Evolutionary conservation across 352 stramenopile species (phyloP), one percentile per base, ranked within the genome.

Genomic region (Phytophthora tentaculata): DNA sequence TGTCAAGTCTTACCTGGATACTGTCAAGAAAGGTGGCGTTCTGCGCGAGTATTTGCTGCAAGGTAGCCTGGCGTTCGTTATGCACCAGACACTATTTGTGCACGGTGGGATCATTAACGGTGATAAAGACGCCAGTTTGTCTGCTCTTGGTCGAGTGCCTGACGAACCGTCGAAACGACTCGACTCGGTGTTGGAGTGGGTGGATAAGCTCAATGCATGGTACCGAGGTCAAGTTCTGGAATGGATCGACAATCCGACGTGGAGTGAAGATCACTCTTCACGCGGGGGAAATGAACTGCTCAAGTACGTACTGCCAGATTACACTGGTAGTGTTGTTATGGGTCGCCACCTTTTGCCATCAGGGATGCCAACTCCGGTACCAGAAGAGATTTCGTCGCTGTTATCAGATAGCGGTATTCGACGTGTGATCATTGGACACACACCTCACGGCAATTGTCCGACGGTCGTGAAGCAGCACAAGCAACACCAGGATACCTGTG

Each of bases 71-170:
- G 92, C 87, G 35, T 94, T 88, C 50, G 71, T 95, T 39, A 61
- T 84, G 4, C 84, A 94, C 44, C 80, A 90, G 54, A 98, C 92
- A 56, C 78, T 98, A n/a, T 98, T 98, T 83, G 88, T 97, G 43
- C 94, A 98, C 57, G 94, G 94, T 29, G 94, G 92, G 1, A 86
- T 98, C 57, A 84, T 96, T 35, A 83, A 70, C 20, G 68, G 60
- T 13, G 69, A 74, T 20, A 68, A 82, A 19, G 45, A 65, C 3
- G 63, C 76, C 17, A 71, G 82, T 53, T 63, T 67, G 5, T 77
- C 77, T 23, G 82, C 84, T 6, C 78, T 97, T 41, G 88, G 92
- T 19, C 83, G 76, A 55, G 83, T 98, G 17, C 94, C 94, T 37
- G 71, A 70, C 49, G 63, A 76, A 53, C 52, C 77, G 1, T 69